Evolutionary conservation across 345 rosid species (phyloP).

Genomic region (Camelina hispida): DNA sequence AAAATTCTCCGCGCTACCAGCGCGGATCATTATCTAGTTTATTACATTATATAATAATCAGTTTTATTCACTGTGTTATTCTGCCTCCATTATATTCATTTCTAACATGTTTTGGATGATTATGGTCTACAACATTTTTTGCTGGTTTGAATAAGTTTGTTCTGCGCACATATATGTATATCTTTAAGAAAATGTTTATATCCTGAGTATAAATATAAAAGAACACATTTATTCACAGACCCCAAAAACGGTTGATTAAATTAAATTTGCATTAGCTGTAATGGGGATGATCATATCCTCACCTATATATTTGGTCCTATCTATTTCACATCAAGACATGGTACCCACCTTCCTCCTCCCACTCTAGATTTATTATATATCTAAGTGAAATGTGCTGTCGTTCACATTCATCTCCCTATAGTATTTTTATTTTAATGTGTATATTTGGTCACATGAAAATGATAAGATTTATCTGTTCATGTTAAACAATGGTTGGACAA

Average conservation of each 20-base stretch:
- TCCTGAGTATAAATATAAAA: conserved; percentile 11
- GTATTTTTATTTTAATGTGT: conserved; percentile 5
- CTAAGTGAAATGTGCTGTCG: conserved; percentile 36
- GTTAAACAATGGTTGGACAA: conserved; percentile 11
- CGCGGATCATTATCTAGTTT: too few relatives aligned
- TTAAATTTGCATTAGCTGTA: conserved; percentile 41
- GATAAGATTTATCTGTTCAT: conserved; percentile 14
- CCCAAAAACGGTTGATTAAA: conserved; percentile 30
- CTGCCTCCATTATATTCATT: too few relatives aligned
- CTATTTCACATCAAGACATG: conserved; percentile 42
- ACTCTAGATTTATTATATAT: conserved; percentile 1
- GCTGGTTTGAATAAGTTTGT: not conserved
- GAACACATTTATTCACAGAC: conserved; percentile 35
- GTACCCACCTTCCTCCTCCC: conserved; percentile 33
- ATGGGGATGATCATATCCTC: conserved; percentile 27
- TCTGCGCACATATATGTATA: too few relatives aligned
- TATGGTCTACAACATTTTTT: not conserved
- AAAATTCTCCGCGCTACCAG: too few relatives aligned
- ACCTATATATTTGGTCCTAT: conserved; percentile 18
- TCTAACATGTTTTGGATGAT: not conserved
- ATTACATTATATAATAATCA: too few relatives aligned
- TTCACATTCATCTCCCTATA: conserved; percentile 31
- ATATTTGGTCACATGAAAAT: conserved; percentile 33
- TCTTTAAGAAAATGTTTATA: not conserved
- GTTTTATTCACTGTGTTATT: too few relatives aligned